A percentile compares a stretch with the other conserved stretches of the same genome.
phyloP scores from a whole-genome alignment of 306 rosid species.

The Benincasa hispida region DNA sequence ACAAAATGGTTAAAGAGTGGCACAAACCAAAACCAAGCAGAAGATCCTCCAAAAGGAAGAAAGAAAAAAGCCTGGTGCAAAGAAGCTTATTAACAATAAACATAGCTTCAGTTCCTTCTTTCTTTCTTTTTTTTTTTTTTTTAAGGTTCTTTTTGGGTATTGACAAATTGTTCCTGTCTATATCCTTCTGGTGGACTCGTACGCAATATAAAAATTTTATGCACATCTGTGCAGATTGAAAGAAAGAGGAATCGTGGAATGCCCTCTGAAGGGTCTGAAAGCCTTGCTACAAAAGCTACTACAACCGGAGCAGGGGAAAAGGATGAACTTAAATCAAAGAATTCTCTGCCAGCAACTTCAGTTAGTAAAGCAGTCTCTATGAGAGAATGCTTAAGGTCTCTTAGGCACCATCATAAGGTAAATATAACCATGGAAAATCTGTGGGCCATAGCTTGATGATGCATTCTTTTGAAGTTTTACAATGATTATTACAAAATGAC shows the following conservation, averaged over 20 bases:
- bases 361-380: constrained; percentile 75
- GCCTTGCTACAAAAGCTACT: constrained; percentile 11
- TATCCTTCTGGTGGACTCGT: not conserved
- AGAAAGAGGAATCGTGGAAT: constrained; percentile 35
- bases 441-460: not conserved
- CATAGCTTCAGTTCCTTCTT: not conserved
- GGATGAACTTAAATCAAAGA: constrained; percentile 36
- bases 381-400: constrained; percentile 91
- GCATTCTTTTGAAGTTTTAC: not conserved
- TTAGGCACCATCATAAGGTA: constrained; percentile 91
- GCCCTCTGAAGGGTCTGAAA: constrained; percentile 26
- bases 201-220: not conserved
- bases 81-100: not conserved
- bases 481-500: not conserved
- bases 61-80: not conserved
- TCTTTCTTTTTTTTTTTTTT: not conserved
- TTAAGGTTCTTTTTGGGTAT: not conserved
- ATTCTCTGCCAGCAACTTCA: constrained; percentile 61
- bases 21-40: not conserved
- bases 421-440: not conserved
- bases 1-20: not conserved
- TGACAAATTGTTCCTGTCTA: too few species aligned
- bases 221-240: constrained; percentile 31
- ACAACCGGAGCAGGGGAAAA: constrained; percentile 10
- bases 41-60: not conserved